Percentiles rank a stretch among this genome's conserved stretches.
phyloP scores from a whole-genome alignment of 441 rosid genomes.

The Populus trichocarpa region DNA sequence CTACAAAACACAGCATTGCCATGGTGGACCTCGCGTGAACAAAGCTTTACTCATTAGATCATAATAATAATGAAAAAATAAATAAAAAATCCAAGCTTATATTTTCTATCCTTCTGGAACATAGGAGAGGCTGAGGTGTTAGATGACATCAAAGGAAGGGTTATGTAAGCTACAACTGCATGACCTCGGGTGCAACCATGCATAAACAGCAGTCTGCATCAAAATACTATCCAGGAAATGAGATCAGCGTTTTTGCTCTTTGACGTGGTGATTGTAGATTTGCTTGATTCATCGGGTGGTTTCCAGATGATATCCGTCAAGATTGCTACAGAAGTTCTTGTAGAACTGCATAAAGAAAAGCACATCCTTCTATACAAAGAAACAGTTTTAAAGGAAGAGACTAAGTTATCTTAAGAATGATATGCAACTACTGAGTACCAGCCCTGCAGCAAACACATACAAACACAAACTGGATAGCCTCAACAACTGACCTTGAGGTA shows the following conservation, averaged over 20 bases:
- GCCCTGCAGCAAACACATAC: background rate
- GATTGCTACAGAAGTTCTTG: slow-evolving; percentile 74
- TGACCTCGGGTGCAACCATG: background rate
- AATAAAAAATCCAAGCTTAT: background rate
- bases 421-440: background rate
- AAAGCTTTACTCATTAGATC: background rate
- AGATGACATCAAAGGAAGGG: background rate
- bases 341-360: slow-evolving; percentile 58
- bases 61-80: background rate
- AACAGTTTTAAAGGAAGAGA: background rate
- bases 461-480: background rate
- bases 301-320: slow-evolving; percentile 89
- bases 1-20: background rate
- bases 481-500: slow-evolving; percentile 60
- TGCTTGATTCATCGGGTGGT: slow-evolving; percentile 60
- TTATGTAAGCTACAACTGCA: background rate
- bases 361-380: background rate
- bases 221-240: background rate
- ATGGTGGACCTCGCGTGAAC: background rate
- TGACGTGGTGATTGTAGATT: slow-evolving; percentile 50
- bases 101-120: background rate
- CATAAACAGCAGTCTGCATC: background rate
- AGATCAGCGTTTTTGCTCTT: slow-evolving; percentile 58
- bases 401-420: background rate
- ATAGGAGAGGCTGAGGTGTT: background rate